These are phyloP conservation scores for Adansonia rubrostipa DNA, from an alignment of 441 rosid genomes.

Conservation along the genomic window DNA sequence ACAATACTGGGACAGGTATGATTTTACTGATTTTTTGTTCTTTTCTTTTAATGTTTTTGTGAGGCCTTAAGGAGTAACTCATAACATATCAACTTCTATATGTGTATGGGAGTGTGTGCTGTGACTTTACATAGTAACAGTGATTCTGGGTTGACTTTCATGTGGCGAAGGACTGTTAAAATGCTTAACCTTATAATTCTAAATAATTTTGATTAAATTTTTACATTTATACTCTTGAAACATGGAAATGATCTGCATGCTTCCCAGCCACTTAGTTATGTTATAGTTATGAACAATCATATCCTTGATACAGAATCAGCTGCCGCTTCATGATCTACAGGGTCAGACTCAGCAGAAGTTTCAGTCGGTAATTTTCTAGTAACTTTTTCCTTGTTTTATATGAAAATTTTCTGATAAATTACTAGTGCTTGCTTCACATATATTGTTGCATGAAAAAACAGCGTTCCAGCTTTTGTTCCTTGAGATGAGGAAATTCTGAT, in stretches of 20 bases:
- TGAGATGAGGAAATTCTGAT: neutral
- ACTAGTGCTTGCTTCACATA: neutral
- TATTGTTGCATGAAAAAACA: neutral
- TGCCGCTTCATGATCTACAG: conserved; percentile 72
- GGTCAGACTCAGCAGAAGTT: conserved; percentile 82
- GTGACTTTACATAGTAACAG: neutral
- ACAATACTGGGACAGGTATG: conserved; percentile 78
- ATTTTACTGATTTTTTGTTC: conserved; percentile 10
- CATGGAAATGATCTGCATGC: neutral
- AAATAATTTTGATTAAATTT: neutral
- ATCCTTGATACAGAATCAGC: conserved; percentile 53
- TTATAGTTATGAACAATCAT: conserved; percentile 15
- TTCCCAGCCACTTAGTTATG: conserved; percentile 11
- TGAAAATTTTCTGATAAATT: neutral
- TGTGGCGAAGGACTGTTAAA: neutral
- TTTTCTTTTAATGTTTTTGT: conserved; percentile 4
- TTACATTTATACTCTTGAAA: conserved; percentile 1
- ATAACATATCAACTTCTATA: neutral
- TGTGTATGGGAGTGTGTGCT: neutral
- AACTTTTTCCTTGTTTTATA: conserved; percentile 8
- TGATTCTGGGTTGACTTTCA: neutral
- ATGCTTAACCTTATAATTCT: neutral
- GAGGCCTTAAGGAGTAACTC: neutral
- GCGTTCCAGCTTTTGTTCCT: neutral
- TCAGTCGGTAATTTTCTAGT: conserved; percentile 56